Evolutionary conservation across 176 grass and related monocot species (phyloP).

Genomic region (Themeda triandra): DNA sequence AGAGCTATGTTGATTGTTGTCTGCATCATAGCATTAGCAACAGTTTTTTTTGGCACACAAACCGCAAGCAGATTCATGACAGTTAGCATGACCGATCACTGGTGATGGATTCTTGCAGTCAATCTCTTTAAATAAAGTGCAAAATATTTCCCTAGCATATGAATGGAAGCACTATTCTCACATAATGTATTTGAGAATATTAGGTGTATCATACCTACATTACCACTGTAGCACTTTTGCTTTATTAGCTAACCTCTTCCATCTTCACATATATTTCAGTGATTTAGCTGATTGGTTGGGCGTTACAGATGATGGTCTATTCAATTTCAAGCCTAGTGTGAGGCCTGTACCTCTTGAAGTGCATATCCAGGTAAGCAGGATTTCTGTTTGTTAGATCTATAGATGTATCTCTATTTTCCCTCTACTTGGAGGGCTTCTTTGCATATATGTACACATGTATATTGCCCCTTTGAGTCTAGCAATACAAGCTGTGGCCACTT

Average conservation of each 20-base stretch:
- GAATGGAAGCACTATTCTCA: neutral
- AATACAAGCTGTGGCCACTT: too few species aligned
- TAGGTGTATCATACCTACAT: slow-evolving; percentile 17
- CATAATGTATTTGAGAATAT: neutral
- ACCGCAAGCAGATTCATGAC: neutral
- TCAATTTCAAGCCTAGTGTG: slow-evolving; percentile 99
- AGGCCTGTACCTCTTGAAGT: slow-evolving; percentile 99
- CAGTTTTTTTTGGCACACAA: too few species aligned
- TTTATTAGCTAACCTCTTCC: slow-evolving; percentile 11
- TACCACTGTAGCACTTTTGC: neutral
- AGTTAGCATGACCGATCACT: neutral
- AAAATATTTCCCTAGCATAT: neutral
- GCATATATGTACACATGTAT: too few species aligned
- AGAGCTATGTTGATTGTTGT: too few species aligned
- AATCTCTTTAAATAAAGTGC: neutral
- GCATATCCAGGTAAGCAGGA: slow-evolving; percentile 78
- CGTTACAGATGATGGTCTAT: slow-evolving; percentile 77
- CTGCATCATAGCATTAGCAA: too few species aligned
- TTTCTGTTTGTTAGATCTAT: too few species aligned
- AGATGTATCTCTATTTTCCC: too few species aligned
- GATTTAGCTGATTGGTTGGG: slow-evolving; percentile 96
- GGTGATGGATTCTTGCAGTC: neutral
- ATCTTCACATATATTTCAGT: slow-evolving; percentile 41
- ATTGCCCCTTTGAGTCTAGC: too few species aligned
- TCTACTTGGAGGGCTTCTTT: too few species aligned